These are phyloP conservation scores for Elaphomyces granulatus DNA, from an alignment of 495 filamentous ascomycete genomes.

Conservation along the genomic window DNA sequence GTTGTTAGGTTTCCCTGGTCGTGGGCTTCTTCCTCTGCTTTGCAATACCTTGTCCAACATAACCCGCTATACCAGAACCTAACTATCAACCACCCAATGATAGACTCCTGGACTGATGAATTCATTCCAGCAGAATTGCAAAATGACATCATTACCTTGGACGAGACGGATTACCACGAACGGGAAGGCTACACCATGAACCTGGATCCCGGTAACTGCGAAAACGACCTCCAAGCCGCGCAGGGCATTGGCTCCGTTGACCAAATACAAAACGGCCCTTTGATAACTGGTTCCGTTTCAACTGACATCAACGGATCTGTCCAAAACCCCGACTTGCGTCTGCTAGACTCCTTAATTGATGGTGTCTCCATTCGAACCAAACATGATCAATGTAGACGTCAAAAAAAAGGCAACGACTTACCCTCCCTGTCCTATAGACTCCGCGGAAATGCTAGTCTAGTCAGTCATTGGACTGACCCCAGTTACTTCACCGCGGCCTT, in stretches of 20 bases:
- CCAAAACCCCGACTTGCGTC: slow-evolving; percentile 6
- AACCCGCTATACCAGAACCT: slow-evolving; percentile 4
- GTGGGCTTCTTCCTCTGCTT: slow-evolving; percentile 5
- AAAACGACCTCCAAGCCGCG: slow-evolving; percentile 5
- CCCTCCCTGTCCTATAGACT: no score
- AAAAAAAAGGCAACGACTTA: no score
- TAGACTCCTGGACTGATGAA: not conserved
- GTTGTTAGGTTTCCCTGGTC: no score
- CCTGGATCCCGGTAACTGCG: slow-evolving; percentile 2
- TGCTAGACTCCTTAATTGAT: slow-evolving; percentile 3
- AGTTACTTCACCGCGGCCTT: slow-evolving; percentile 10
- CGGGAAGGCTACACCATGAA: slow-evolving; percentile 6
- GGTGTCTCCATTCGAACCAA: not conserved
- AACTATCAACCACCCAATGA: not conserved
- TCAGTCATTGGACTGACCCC: slow-evolving; percentile 8
- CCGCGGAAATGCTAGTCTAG: not conserved
- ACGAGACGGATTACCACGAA: not conserved
- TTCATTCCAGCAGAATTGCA: not conserved
- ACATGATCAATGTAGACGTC: slow-evolving; percentile 6
- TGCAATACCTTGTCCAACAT: slow-evolving; percentile 5
- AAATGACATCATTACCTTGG: not conserved
- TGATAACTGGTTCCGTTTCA: slow-evolving; percentile 4
- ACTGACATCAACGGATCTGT: slow-evolving; percentile 8
- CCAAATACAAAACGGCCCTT: not conserved
- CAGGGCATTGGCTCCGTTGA: not conserved